Conservation (phyloP, 2,329 filamentous ascomycete genomes). For the Claviceps purpurea region DNA sequence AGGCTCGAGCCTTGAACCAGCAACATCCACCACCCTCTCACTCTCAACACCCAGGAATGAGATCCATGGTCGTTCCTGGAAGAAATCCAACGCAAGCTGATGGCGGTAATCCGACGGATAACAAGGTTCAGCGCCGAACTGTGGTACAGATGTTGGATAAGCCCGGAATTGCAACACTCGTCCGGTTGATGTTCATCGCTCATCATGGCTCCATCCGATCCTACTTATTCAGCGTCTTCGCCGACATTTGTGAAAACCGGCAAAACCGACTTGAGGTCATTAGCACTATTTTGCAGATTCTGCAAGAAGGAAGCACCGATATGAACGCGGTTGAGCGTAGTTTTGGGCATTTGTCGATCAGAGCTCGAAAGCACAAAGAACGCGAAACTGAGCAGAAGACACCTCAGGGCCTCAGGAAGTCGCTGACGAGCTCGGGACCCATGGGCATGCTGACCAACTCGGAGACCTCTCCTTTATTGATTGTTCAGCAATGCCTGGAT, state of each 20-base stretch:
- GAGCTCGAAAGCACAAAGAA: slow-evolving; percentile 68
- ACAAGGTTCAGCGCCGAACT: slow-evolving; percentile 61
- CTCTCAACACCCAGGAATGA: slow-evolving; percentile 15
- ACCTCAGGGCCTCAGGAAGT: slow-evolving; percentile 66
- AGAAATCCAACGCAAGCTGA: slow-evolving; percentile 9
- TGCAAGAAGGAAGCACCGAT: slow-evolving; percentile 91
- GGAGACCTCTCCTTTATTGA: slow-evolving; percentile 84
- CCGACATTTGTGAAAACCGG: slow-evolving; percentile 90
- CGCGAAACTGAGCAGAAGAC: slow-evolving; percentile 54
- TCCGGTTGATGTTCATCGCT: slow-evolving; percentile 96
- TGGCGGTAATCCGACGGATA: slow-evolving; percentile 30
- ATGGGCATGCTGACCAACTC: slow-evolving; percentile 46
- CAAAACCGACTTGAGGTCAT: slow-evolving; percentile 91
- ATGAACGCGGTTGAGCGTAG: slow-evolving; percentile 89
- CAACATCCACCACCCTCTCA: slow-evolving; percentile 18
- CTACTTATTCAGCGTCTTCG: slow-evolving; percentile 74
- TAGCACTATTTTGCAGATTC: slow-evolving; percentile 78
- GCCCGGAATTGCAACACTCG: slow-evolving; percentile 82
- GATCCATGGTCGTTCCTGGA: slow-evolving; percentile 16
- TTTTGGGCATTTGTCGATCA: slow-evolving; percentile 83
- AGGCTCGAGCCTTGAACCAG: slow-evolving; percentile 59
- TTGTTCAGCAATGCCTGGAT: slow-evolving; percentile 88
- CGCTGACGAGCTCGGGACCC: slow-evolving; percentile 44
- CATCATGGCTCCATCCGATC: slow-evolving; percentile 77
- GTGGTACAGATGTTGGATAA: slow-evolving; percentile 97